Evolutionary conservation across 2,329 filamentous ascomycete species (phyloP).

Genomic region (Trichophyton equinum): DNA sequence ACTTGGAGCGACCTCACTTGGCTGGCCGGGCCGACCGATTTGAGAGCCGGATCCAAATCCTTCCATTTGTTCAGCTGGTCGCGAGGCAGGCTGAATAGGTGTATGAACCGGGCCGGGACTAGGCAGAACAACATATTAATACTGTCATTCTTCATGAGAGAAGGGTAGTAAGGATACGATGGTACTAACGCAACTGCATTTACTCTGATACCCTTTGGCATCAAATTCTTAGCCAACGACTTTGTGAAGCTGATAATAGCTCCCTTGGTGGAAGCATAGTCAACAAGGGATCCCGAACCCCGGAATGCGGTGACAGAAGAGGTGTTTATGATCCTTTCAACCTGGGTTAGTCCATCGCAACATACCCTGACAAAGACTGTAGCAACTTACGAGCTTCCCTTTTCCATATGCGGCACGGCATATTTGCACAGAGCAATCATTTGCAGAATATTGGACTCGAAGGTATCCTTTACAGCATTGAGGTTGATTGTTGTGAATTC

Average conservation of each 20-base stretch:
- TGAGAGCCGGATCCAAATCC: constrained; percentile 19
- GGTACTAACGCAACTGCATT: constrained; percentile 34
- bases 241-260: constrained; percentile 46
- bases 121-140: not conserved
- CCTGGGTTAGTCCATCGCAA: not conserved
- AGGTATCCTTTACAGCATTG: constrained; percentile 43
- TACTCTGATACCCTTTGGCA: constrained; percentile 46
- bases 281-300: constrained; percentile 39
- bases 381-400: constrained; percentile 33
- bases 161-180: not conserved
- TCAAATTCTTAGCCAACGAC: constrained; percentile 40
- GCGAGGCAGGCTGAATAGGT: constrained; percentile 25
- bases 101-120: constrained; percentile 27
- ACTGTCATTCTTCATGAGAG: not conserved
- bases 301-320: constrained; percentile 44
- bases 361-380: not conserved
- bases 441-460: constrained; percentile 45
- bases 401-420: constrained; percentile 43
- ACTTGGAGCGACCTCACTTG: constrained; percentile 29
- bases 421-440: constrained; percentile 51
- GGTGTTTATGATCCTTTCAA: constrained; percentile 44
- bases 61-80: constrained; percentile 25
- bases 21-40: constrained; percentile 27
- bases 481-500: constrained; percentile 45
- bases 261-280: constrained; percentile 47